Evolutionary conservation across 495 filamentous ascomycete genomes (phyloP).

Genomic region (Penicillium silybi): DNA sequence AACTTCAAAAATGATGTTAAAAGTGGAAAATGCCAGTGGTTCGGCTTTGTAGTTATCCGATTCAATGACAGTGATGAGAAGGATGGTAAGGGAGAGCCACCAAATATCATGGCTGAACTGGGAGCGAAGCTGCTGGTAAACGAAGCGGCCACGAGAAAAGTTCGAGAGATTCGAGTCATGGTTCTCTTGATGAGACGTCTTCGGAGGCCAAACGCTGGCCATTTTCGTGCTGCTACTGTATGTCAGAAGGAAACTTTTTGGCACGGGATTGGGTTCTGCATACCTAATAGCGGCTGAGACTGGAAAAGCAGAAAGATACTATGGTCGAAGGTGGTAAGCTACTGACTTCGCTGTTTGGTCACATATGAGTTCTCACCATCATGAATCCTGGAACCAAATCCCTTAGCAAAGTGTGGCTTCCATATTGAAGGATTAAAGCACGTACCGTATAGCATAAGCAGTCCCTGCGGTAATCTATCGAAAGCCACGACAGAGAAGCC

Average conservation of each 20-base stretch:
- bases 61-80: constrained; percentile 71
- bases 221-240: constrained; percentile 52
- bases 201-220: constrained; percentile 45
- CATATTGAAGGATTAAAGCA: not conserved
- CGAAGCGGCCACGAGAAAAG: constrained; percentile 42
- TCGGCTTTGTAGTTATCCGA: constrained; percentile 58
- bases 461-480: constrained; percentile 58
- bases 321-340: not conserved
- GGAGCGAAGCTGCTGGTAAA: constrained; percentile 60
- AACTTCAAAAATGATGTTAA: constrained; percentile 82
- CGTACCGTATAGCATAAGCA: constrained; percentile 66
- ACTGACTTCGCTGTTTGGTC: constrained; percentile 4
- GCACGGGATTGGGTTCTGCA: not conserved
- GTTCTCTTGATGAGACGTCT: not conserved
- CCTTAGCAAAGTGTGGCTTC: constrained; percentile 10
- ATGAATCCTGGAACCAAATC: constrained; percentile 53
- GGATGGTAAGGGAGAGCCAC: constrained; percentile 71
- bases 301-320: constrained; percentile 62
- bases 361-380: constrained; percentile 51
- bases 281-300: constrained; percentile 49
- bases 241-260: not conserved
- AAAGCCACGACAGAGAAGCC: constrained; percentile 80
- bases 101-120: constrained; percentile 84
- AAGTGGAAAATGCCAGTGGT: constrained; percentile 70
- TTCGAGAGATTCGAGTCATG: constrained; percentile 3